phyloP scores from a whole-genome alignment of 1,139 yeast genomes.

The Candida glucosophila region DNA sequence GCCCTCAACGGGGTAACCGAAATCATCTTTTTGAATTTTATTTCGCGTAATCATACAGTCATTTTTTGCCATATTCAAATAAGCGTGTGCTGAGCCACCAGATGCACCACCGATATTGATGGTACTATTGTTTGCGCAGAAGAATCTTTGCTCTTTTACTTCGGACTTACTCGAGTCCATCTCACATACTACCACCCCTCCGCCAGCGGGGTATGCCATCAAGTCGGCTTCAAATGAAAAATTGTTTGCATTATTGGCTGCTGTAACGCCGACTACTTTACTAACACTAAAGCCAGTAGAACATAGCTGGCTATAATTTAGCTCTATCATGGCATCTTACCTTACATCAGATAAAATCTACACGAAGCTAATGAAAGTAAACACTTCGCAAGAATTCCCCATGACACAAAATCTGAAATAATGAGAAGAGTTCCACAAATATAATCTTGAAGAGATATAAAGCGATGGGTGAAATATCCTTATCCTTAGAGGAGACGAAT shows the following conservation, averaged over 20 bases:
- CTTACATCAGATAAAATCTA: too few species aligned
- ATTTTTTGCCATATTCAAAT: slow-evolving; percentile 27
- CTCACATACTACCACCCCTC: slow-evolving; percentile 52
- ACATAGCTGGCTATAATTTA: too few species aligned
- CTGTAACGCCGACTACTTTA: slow-evolving; percentile 19
- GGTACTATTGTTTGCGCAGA: slow-evolving; percentile 33
- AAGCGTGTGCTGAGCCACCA: slow-evolving; percentile 23
- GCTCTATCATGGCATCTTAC: too few species aligned
- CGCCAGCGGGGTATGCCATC: slow-evolving; percentile 58
- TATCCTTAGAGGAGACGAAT: slow-evolving; percentile 32
- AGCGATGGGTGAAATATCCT: too few species aligned
- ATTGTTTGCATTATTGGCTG: slow-evolving; percentile 21
- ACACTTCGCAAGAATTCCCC: too few species aligned
- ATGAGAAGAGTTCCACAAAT: too few species aligned
- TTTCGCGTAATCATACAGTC: slow-evolving; percentile 4
- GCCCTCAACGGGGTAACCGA: slow-evolving; percentile 18
- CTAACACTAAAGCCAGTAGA: too few species aligned
- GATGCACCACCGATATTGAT: slow-evolving; percentile 4
- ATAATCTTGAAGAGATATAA: too few species aligned
- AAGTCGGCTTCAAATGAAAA: slow-evolving; percentile 31
- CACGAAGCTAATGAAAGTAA: too few species aligned
- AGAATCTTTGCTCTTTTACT: slow-evolving; percentile 33
- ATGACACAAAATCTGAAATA: too few species aligned
- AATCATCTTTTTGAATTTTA: slow-evolving; percentile 16
- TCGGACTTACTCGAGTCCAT: slow-evolving; percentile 11